Base-by-base conservation (phyloP, 2,329 filamentous ascomycete genomes). In the Calonectria naviculata region DNA sequence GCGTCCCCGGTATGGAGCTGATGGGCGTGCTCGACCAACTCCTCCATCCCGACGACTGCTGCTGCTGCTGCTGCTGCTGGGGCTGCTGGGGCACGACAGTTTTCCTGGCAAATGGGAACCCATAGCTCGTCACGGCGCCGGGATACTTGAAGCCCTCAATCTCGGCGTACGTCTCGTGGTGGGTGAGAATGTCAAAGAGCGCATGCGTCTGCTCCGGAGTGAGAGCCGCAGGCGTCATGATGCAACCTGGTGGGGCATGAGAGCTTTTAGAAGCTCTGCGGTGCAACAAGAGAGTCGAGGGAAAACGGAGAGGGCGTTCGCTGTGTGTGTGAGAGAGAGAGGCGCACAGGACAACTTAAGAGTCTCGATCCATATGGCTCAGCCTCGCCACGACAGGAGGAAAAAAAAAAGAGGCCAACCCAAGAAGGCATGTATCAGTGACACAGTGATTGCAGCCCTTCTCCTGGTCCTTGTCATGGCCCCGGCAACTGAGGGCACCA, bases 81-180 rank as follows among this genome's bases (percentile, higher is more conserved):
- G 41, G 38, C 15, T 73, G 72, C 46, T 66, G 73, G 52, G 41
- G 41, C 17, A 52, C 60, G 60, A 73, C 73, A 29, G 72, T 78
- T 36, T 65, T 68, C 62, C 68, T 65, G 46, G 80, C 83, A 81
- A 95, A 95, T 0, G 94, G 94, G 73, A 89, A 90, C 17, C 94
- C 93, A 84, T 94, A 95, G 26, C 86, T 82, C 70, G 88, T 85
- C 70, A 95, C 92, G 31, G 91, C 89, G 2, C 86, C 84, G 0
- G 93, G 89, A 42, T 87, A 83, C 77, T 92, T 94, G 86, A 95
- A 95, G 71, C 87, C 88, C 78, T 93, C 89, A 71, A 95, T 93
- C 82, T 97, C 94, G 15, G 88, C 82, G 75, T 91, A 92, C 1
- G 89, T 89, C 80, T 91, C 86, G 73, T 88, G 79, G 76, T 91